Evolutionary conservation across 1,284 basidiomycete genomes (phyloP).

Genomic region (Boletus semigastroideus): DNA sequence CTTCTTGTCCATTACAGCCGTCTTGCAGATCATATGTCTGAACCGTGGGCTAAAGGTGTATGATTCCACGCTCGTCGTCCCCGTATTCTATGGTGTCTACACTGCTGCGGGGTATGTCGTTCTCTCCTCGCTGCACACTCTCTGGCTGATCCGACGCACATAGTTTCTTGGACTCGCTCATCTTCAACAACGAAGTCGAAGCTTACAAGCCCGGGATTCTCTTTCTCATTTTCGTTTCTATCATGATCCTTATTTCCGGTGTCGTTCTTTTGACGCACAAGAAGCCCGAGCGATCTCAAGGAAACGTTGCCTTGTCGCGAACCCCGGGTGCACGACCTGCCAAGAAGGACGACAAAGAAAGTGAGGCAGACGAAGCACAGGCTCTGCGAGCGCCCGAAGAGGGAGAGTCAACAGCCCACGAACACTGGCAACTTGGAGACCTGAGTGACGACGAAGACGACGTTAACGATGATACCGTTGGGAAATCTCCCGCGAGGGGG

Average conservation of each 20-base stretch:
- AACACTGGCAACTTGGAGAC: constrained; percentile 68
- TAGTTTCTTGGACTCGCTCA: constrained; percentile 68
- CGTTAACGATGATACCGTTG: background rate
- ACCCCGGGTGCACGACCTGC: constrained; percentile 12
- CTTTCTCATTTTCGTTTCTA: constrained; percentile 83
- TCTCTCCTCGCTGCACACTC: background rate
- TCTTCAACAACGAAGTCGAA: constrained; percentile 81
- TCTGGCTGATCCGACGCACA: constrained; percentile 11
- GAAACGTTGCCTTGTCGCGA: constrained; percentile 13
- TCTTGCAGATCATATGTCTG: constrained; percentile 87
- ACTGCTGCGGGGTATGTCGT: constrained; percentile 55
- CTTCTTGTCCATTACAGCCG: constrained; percentile 75
- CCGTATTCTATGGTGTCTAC: constrained; percentile 71
- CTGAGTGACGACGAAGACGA: constrained; percentile 58
- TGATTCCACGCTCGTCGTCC: constrained; percentile 74
- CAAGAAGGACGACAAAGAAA: constrained; percentile 17
- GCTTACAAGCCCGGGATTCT: constrained; percentile 85
- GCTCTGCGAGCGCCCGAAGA: constrained; percentile 35
- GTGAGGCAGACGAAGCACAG: constrained; percentile 36
- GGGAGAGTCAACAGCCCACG: constrained; percentile 43
- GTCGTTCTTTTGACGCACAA: constrained; percentile 85
- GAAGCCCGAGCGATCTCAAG: constrained; percentile 60
- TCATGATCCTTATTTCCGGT: constrained; percentile 80
- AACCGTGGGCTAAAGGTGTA: constrained; percentile 83
- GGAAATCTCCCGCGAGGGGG: constrained; percentile 15